A percentile compares a stretch with the other conserved stretches of the same genome.
phyloP scores from a whole-genome alignment of 2,329 filamentous ascomycete genomes.

The Alternaria viburni region DNA sequence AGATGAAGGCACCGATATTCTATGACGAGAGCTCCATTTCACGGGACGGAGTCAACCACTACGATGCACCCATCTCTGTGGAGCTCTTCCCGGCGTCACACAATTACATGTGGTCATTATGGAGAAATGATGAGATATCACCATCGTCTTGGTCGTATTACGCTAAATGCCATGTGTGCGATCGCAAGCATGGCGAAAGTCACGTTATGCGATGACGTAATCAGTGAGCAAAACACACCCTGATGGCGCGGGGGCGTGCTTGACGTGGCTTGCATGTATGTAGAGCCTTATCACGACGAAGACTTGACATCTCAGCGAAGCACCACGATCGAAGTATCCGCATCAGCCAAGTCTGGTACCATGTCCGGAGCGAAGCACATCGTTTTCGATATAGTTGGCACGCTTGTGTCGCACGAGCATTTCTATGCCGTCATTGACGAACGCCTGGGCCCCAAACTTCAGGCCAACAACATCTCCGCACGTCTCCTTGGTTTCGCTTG shows the following conservation, averaged over 20 bases:
- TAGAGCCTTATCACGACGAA: no score
- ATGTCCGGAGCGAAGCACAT: conserved; percentile 14
- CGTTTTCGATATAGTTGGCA: conserved; percentile 56
- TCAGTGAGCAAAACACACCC: background rate
- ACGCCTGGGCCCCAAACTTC: conserved; percentile 52
- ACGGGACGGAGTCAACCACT: background rate
- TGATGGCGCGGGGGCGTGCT: background rate
- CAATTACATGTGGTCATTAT: background rate
- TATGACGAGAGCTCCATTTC: background rate
- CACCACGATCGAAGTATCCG: no score
- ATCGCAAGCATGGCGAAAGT: no score
- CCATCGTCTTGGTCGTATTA: no score
- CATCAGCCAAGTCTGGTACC: no score
- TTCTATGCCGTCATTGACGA: conserved; percentile 52
- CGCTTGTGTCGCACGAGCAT: conserved; percentile 56
- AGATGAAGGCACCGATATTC: background rate
- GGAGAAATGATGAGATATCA: background rate
- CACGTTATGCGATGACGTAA: background rate
- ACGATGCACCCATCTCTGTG: background rate
- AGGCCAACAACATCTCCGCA: conserved; percentile 48
- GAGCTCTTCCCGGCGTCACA: background rate
- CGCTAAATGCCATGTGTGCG: background rate
- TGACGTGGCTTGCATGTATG: background rate
- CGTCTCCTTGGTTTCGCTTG: conserved; percentile 56
- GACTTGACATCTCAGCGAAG: no score